These are phyloP conservation scores for Xylariaceae sp. DNA, from an alignment of 2,329 filamentous ascomycete species.

Conservation along the genomic window DNA sequence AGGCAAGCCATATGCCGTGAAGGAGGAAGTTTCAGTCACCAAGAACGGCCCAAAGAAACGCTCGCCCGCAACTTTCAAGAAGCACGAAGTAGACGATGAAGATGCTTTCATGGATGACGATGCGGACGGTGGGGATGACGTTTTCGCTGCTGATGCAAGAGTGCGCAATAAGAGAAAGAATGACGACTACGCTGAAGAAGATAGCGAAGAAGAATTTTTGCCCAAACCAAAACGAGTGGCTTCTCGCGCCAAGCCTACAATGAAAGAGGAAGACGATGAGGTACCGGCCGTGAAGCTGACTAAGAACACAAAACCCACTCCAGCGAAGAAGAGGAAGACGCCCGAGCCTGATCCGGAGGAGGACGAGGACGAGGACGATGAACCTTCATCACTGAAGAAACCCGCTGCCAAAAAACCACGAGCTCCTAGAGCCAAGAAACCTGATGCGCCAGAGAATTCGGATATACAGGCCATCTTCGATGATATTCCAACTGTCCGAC, in stretches of 20 bases:
- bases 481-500: constrained; percentile 75
- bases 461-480: constrained; percentile 81
- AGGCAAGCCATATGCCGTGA: constrained; percentile 33
- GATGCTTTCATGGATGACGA: constrained; percentile 62
- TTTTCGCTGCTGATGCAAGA: constrained; percentile 71
- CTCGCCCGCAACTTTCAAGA: constrained; percentile 35
- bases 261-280: constrained; percentile 25
- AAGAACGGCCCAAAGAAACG: constrained; percentile 39
- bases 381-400: constrained; percentile 48
- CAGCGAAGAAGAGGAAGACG: constrained; percentile 54
- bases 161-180: constrained; percentile 62
- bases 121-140: constrained; percentile 72
- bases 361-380: constrained; percentile 46
- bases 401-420: constrained; percentile 54
- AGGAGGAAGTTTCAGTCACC: constrained; percentile 21
- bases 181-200: constrained; percentile 71
- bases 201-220: constrained; percentile 65
- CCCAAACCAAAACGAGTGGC: constrained; percentile 57
- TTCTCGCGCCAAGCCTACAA: constrained; percentile 35
- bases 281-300: neutral
- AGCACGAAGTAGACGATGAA: constrained; percentile 43
- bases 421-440: constrained; percentile 59
- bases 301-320: constrained; percentile 25
- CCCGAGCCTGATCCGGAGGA: constrained; percentile 51
- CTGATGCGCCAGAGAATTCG: constrained; percentile 61